A percentile compares a stretch with the other conserved stretches of the same genome.
These are phyloP conservation scores for Lentinula sp. DNA, from an alignment of 768 basidiomycete species.

Conservation along the genomic window DNA sequence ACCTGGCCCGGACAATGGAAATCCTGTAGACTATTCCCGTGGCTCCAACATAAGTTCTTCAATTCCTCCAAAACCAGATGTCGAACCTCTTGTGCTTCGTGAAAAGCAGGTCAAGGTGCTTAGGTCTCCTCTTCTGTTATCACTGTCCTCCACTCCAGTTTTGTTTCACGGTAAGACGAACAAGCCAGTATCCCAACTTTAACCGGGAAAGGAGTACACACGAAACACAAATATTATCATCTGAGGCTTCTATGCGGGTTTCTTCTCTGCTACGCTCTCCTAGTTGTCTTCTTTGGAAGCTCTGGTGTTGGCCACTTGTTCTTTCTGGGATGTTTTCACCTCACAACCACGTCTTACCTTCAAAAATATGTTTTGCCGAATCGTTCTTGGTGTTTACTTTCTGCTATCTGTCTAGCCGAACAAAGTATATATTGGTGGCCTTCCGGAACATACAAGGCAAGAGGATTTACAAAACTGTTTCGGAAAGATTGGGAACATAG, in stretches of 20 bases:
- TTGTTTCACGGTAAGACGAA: conserved; percentile 9
- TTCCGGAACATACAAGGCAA: conserved; percentile 81
- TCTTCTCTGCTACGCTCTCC: conserved; percentile 4
- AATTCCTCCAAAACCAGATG: conserved; percentile 3
- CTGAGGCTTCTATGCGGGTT: background rate
- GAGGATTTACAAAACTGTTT: conserved; percentile 85
- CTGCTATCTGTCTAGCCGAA: conserved; percentile 70
- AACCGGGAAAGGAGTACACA: background rate
- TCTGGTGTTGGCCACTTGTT: conserved; percentile 15
- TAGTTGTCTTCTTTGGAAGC: conserved; percentile 13
- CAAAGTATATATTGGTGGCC: conserved; percentile 89
- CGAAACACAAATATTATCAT: background rate
- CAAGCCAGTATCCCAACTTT: background rate
- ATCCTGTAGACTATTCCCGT: conserved; percentile 31
- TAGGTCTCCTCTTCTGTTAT: conserved; percentile 44
- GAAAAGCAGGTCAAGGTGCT: conserved; percentile 88
- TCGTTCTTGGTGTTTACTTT: conserved; percentile 57
- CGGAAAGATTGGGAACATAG: conserved; percentile 74
- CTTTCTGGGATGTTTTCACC: conserved; percentile 22
- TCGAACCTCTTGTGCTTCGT: conserved; percentile 23
- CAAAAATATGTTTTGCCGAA: conserved; percentile 39
- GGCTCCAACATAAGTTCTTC: conserved; percentile 35
- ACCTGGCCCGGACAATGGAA: background rate
- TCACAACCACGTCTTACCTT: conserved; percentile 42
- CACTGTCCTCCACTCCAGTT: conserved; percentile 9